These are phyloP conservation scores for Capsicum pubescens DNA, from an alignment of 257 asterid species.

Conservation along the genomic window DNA sequence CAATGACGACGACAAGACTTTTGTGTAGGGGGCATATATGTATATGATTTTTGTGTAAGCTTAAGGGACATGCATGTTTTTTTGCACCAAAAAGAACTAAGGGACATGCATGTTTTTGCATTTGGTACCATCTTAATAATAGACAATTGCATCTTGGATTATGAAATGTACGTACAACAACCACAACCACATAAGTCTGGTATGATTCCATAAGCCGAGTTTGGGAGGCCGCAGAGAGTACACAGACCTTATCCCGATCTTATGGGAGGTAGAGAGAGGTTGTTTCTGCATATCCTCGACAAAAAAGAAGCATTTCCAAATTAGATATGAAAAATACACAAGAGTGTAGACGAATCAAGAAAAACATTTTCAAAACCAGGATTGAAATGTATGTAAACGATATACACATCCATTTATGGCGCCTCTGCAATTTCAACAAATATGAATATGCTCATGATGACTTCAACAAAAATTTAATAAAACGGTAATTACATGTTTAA, in stretches of 20 bases:
- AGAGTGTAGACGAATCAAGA: background rate
- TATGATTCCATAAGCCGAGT: background rate
- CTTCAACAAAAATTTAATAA: background rate
- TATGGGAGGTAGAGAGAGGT: background rate
- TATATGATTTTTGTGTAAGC: background rate
- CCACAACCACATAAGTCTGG: background rate
- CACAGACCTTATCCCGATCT: background rate
- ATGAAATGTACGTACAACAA: background rate
- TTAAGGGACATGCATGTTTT: background rate
- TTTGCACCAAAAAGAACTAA: background rate
- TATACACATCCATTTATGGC: background rate
- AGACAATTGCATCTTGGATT: background rate
- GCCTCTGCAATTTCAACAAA: background rate
- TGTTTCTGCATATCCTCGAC: background rate
- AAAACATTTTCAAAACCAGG: background rate
- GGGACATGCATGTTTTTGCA: slow-evolving; percentile 7
- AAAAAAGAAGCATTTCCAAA: too few species aligned
- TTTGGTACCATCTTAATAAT: slow-evolving; percentile 20
- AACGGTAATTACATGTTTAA: background rate
- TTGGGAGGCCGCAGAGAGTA: background rate
- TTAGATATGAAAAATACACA: background rate
- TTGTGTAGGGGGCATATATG: background rate
- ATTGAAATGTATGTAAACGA: background rate
- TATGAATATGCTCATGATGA: background rate
- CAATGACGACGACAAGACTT: background rate